phyloP scores from a whole-genome alignment of 306 rosid species.

The Pachyrhizus erosus region DNA sequence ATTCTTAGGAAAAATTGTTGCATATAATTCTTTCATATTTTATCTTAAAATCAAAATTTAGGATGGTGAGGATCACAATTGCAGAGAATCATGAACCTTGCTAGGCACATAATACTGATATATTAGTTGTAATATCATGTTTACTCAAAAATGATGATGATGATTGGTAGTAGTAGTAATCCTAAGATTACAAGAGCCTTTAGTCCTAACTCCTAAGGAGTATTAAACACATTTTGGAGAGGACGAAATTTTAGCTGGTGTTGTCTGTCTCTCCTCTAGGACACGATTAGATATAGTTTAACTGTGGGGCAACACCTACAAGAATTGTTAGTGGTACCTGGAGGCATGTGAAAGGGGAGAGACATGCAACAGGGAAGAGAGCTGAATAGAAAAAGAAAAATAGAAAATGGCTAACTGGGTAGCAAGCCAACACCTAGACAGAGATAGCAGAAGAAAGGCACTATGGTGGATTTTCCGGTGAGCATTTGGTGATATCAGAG shows the following conservation, averaged over 20 bases:
- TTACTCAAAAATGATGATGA: background rate
- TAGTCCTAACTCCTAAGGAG: background rate
- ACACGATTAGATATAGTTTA: too few relatives aligned
- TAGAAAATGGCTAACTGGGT: too few relatives aligned
- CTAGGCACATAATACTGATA: slow-evolving; percentile 10
- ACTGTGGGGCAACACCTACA: too few relatives aligned
- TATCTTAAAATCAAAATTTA: background rate
- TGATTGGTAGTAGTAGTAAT: background rate
- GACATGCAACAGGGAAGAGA: too few relatives aligned
- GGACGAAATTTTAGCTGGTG: background rate
- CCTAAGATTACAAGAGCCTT: background rate
- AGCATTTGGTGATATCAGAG: too few relatives aligned
- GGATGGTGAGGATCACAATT: background rate
- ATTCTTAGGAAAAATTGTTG: background rate
- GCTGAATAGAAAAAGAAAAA: too few relatives aligned
- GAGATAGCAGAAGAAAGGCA: too few relatives aligned
- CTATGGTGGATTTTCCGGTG: too few relatives aligned
- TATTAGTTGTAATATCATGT: background rate
- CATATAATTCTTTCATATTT: background rate
- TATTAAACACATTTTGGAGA: background rate
- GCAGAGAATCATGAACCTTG: background rate
- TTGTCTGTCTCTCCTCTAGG: too few relatives aligned
- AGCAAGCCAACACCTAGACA: too few relatives aligned
- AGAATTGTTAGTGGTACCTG: too few relatives aligned
- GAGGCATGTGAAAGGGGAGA: too few relatives aligned